phyloP scores from a whole-genome alignment of 2,329 filamentous ascomycete genomes.

The Alternaria angustiovoidea region DNA sequence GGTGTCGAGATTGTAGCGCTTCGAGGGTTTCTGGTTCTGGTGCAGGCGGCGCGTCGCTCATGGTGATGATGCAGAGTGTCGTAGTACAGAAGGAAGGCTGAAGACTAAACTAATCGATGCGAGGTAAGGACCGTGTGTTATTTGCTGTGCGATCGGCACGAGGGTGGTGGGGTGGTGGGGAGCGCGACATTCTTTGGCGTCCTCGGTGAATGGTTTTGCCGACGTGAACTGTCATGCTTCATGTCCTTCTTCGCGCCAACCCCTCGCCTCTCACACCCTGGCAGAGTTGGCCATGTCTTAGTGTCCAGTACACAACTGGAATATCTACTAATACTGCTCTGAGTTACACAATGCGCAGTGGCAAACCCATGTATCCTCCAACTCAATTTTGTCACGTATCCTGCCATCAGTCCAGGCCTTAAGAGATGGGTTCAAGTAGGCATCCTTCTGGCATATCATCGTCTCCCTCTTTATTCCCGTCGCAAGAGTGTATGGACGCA shows the following conservation, averaged over 20 bases:
- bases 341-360: not conserved
- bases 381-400: not conserved
- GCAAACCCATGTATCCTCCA: not conserved
- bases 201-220: slow-evolving; percentile 13
- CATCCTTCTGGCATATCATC: not conserved
- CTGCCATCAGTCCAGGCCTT: not conserved
- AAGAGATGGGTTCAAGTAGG: not conserved
- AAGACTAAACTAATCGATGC: not conserved
- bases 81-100: not conserved
- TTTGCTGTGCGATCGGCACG: slow-evolving; percentile 1
- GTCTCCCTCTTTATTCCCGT: not conserved
- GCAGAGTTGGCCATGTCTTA: not conserved
- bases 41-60: slow-evolving; percentile 16
- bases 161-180: slow-evolving; percentile 20
- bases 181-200: slow-evolving; percentile 7
- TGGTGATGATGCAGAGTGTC: not conserved
- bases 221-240: not conserved
- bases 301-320: not conserved
- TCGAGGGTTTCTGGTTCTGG: slow-evolving; percentile 64
- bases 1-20: slow-evolving; percentile 78
- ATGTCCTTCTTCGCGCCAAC: not conserved
- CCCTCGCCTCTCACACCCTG: not conserved
- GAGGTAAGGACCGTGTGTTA: slow-evolving; percentile 15
- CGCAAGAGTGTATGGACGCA: not conserved
- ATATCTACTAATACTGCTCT: not conserved